phyloP scores from a whole-genome alignment of 192 early-diverging fungal genomes.

The Oehlia diaphana region DNA sequence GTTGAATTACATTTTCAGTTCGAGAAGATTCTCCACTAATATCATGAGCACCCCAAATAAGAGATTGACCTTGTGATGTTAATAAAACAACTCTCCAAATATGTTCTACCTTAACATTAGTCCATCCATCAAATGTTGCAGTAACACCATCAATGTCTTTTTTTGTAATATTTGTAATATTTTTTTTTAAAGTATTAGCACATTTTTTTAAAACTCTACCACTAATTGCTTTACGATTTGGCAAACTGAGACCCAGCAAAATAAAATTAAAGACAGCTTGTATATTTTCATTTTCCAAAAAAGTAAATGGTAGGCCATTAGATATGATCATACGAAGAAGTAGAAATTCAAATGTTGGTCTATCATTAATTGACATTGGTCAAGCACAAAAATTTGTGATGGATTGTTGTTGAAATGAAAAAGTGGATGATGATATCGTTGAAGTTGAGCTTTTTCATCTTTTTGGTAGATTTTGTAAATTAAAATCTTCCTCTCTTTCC shows the following conservation, averaged over 20 bases:
- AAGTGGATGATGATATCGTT: background rate
- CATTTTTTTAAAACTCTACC: background rate
- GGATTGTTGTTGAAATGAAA: background rate
- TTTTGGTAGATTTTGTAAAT: background rate
- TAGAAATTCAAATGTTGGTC: background rate
- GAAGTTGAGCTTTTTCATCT: background rate
- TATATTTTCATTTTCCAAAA: background rate
- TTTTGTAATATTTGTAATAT: background rate
- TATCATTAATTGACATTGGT: background rate
- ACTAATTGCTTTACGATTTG: background rate
- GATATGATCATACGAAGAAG: background rate
- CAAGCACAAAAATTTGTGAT: background rate
- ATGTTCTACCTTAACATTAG: conserved; percentile 5
- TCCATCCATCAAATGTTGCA: background rate
- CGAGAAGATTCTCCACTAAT: background rate
- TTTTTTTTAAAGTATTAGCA: background rate
- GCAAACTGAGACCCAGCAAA: background rate
- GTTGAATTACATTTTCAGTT: conserved; percentile 13
- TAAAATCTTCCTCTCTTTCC: background rate
- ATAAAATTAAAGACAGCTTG: background rate
- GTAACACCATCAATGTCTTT: background rate
- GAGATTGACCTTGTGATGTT: background rate
- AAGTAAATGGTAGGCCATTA: background rate
- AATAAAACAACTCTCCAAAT: background rate
- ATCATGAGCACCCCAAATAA: background rate